Percentiles rank a stretch among this genome's conserved stretches.
Conservation (phyloP, 495 filamentous ascomycete genomes). For the Pseudevernia furfuracea region DNA sequence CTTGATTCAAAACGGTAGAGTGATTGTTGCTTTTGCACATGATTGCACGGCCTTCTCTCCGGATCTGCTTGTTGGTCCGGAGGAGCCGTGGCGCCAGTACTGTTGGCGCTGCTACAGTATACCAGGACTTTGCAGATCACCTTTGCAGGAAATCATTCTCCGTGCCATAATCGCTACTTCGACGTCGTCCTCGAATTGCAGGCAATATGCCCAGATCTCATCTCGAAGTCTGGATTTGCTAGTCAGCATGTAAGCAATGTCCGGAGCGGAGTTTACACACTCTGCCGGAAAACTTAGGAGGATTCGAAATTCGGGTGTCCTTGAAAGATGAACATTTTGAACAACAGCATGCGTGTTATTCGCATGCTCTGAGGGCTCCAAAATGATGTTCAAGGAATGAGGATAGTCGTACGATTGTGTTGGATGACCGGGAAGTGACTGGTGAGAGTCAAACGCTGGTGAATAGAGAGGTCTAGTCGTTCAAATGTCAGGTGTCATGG, state of each 20-base stretch:
- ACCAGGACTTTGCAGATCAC: neutral
- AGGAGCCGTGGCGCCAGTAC: neutral
- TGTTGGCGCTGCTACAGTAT: neutral
- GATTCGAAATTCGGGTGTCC: neutral
- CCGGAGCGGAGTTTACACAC: neutral
- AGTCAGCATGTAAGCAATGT: neutral
- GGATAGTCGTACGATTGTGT: neutral
- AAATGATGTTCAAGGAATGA: neutral
- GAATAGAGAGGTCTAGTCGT: neutral
- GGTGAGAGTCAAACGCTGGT: neutral
- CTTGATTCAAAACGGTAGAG: slow-evolving; percentile 1
- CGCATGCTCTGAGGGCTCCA: neutral
- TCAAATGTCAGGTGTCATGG: too few species aligned
- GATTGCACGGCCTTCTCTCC: neutral
- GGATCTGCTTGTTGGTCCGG: slow-evolving; percentile 2
- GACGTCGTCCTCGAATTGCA: neutral
- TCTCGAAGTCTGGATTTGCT: neutral
- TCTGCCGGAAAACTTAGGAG: slow-evolving; percentile 6
- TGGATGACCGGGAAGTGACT: neutral
- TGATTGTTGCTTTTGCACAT: neutral
- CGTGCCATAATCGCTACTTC: neutral
- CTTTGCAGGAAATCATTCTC: neutral
- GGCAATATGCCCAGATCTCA: neutral
- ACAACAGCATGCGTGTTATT: neutral
- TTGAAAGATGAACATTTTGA: neutral